Conservation (phyloP, 176 grass and related monocot species). For the Lolium perenne region DNA sequence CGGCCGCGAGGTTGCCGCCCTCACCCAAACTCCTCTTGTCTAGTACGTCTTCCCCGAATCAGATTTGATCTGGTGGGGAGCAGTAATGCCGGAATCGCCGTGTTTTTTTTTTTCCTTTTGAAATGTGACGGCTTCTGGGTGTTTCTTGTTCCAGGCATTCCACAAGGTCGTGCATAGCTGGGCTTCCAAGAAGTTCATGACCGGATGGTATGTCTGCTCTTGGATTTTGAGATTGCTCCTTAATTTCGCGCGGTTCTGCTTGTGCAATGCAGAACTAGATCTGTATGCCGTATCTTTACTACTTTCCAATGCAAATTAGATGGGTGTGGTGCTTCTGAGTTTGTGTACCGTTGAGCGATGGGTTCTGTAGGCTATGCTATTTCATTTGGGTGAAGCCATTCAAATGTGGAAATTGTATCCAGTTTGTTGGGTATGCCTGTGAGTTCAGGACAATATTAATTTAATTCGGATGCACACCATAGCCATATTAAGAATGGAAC, state of each 20-base stretch:
- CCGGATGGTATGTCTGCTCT: constrained; percentile 60
- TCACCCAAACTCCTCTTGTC: background rate
- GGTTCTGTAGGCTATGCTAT: constrained; percentile 18
- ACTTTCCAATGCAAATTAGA: background rate
- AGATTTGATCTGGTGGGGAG: constrained; percentile 41
- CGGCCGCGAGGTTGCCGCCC: constrained; percentile 57
- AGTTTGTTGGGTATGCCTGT: background rate
- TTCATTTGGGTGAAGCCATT: background rate
- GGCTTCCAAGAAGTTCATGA: constrained; percentile 94
- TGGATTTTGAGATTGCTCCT: background rate
- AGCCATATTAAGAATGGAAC: background rate
- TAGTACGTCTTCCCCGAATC: background rate
- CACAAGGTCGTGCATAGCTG: constrained; percentile 75
- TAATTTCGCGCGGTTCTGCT: background rate
- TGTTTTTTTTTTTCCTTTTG: background rate
- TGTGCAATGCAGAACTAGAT: background rate
- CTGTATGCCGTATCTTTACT: background rate
- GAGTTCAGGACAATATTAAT: background rate
- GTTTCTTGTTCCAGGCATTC: constrained; percentile 61
- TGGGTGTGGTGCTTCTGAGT: background rate
- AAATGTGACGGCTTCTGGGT: constrained; percentile 39
- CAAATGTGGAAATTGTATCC: constrained; percentile 17
- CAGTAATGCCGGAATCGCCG: background rate
- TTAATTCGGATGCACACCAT: background rate
- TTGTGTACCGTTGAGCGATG: background rate